Percentiles rank a stretch among this genome's conserved stretches.
Evolutionary conservation across 306 rosid genomes (phyloP).

Genomic region (Calophaca sinica): DNA sequence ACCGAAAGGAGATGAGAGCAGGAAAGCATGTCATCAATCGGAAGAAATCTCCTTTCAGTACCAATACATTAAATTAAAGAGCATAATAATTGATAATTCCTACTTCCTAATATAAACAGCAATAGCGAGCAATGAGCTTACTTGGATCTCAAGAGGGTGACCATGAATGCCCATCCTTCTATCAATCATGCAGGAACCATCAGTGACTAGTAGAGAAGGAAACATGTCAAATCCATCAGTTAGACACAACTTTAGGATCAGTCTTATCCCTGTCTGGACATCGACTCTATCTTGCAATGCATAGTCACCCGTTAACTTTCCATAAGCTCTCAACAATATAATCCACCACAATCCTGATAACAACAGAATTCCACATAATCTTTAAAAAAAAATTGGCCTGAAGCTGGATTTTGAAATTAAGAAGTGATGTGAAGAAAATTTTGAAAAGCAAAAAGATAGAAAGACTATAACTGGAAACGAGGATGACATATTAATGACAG

Average conservation of each 20-base stretch:
- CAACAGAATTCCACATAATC: constrained; percentile 15
- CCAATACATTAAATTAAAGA: constrained; percentile 3
- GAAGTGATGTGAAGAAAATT: background rate
- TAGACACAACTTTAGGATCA: constrained; percentile 82
- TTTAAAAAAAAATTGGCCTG: constrained; percentile 30
- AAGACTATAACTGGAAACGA: background rate
- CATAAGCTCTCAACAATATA: constrained; percentile 90
- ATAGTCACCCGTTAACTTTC: constrained; percentile 87
- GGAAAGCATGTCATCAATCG: background rate
- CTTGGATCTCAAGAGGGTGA: constrained; percentile 96
- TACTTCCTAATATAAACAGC: constrained; percentile 30
- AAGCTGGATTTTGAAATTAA: background rate
- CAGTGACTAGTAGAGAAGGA: constrained; percentile 86
- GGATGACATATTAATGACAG: background rate
- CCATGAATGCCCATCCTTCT: constrained; percentile 97
- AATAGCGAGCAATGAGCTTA: constrained; percentile 49
- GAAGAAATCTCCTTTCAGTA: constrained; percentile 1
- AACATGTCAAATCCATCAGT: constrained; percentile 95
- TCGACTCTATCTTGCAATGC: constrained; percentile 90
- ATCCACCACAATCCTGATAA: constrained; percentile 93
- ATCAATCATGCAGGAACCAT: constrained; percentile 99
- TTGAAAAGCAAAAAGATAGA: background rate
- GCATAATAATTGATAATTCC: constrained; percentile 22
- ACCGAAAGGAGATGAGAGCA: constrained; percentile 5
- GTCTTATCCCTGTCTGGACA: constrained; percentile 86